Base-by-base conservation (phyloP, 805 yeast species). In the Saccharomycopsis javanensis region DNA sequence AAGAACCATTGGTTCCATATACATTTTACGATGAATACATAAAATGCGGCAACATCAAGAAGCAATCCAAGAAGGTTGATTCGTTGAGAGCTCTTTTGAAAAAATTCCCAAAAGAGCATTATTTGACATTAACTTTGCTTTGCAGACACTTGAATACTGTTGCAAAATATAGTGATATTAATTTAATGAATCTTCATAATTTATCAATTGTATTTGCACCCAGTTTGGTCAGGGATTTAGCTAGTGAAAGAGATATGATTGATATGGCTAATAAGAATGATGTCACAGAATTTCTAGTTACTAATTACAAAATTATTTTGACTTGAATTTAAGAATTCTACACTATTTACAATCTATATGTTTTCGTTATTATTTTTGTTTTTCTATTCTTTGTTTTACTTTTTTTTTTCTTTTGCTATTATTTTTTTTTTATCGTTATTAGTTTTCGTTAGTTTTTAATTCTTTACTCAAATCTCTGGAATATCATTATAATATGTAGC, bases 201-300 rank as follows among this genome's bases (percentile, higher is more conserved):
- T 71, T 94, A 55, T 84, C 96, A 0, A 88, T 94, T 50, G 97
- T 92, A 6, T 94, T 94, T 75, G 96, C 97, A 1, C 98, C 99
- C 3, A 89, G 97, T 6, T 71, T 94, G 50, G 85, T 90, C 0
- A 77, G 96, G 52, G 96, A 89, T 64, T 72, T 77, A 59, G 77
- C 82, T 45, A 91, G 96, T 6, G 89, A 86, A 62, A 79, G 84
- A 56, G 99, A 94, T 68, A 80, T 94, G 68, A 66, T 75, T 55
- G 98, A 94, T 68, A 88, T 89, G 86, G 86, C 85, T 27, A 77
- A 81, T 54, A 79, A 92, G 67, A 89, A 88, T 62, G 85, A 80
- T 38, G 81, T 84, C 28, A 85, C 94, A 3, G 96, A 89, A 68
- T 78, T 86, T 63, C 70, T 92, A 60, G 71, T 86, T 54, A 73